Base-by-base conservation (phyloP, 2,329 filamentous ascomycete species). In the Alternaria rosae region DNA sequence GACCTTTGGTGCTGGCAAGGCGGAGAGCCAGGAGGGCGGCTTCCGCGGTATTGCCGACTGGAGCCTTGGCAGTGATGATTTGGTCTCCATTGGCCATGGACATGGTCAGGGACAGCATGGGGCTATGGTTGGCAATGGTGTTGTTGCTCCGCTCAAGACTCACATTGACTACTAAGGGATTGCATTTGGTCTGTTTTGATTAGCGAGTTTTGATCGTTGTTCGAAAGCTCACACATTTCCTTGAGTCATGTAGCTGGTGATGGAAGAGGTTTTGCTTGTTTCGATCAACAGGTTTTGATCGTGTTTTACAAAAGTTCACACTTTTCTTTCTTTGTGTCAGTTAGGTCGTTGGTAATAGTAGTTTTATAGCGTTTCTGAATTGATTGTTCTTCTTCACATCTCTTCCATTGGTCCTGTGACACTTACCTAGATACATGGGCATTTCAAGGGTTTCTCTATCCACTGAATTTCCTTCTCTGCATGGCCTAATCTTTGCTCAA, bases 1-100 rank as follows among this genome's bases (percentile, higher is more conserved):
- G 71, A 75, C 69, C 0, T 84, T 81, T 67, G 83, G 83, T 0
- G 57, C 61, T 8, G 84, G 84, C 4, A 84, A 83, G 74, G 83
- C 83, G 2, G 80, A 84, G 72, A 75, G 73, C 15, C 69, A 76
- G 69, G 74, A 79, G 21, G 79, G 77, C 12, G 64, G 62, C 6
- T 80, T 81, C 63, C 65, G 61, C 30, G 71, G 73, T 3, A 67
- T 74, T 8, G 59, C 62, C 21, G 71, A 78, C 51, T 80, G 77
- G 79, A 69, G 73, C n/a, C 67, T 75, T 62, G 72, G 69, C 6
- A 68, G 59, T 20, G 65, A 70, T 23, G 66, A 65, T 12, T 30
- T 71, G 12, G 50, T 62, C 1, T 51, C 47, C 25, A 32, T 12
- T 15, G 47, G 47, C 10, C 47, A 51, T 15, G 47, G 47, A 51